phyloP scores from a whole-genome alignment of 305 asterid genomes.

The Petunia hybrid region DNA sequence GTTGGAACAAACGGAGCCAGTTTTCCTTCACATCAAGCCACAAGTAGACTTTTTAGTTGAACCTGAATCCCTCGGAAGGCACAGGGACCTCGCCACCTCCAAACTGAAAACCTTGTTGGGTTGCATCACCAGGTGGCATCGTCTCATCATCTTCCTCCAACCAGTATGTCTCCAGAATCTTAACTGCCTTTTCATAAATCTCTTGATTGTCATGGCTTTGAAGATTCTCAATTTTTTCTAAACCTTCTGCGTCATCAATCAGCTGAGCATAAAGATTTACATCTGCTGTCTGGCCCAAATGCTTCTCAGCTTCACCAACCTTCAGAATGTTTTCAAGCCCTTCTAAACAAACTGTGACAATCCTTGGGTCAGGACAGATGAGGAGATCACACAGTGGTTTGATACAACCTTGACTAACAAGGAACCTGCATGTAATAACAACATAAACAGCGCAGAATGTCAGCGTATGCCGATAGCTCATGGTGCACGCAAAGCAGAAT shows the following conservation, averaged over 20 bases:
- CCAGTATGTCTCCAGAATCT: constrained; percentile 84
- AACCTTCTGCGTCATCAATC: constrained; percentile 88
- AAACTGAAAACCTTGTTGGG: constrained; percentile 67
- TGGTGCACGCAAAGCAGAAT: background rate
- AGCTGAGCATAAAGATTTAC: constrained; percentile 69
- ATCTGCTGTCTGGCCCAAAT: constrained; percentile 62
- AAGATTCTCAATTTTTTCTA: constrained; percentile 82
- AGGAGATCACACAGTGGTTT: constrained; percentile 87
- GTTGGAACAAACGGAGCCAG: background rate
- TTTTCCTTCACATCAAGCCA: background rate
- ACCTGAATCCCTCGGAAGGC: constrained; percentile 76
- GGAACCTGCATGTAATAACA: constrained; percentile 53
- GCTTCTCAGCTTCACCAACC: constrained; percentile 87
- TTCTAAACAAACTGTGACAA: constrained; percentile 78
- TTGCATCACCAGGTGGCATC: constrained; percentile 60
- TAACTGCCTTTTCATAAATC: constrained; percentile 87
- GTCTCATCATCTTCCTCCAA: constrained; percentile 78
- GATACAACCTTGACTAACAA: constrained; percentile 72
- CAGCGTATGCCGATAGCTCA: background rate
- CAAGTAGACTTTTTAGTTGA: constrained; percentile 46
- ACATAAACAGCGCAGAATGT: background rate
- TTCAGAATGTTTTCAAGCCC: constrained; percentile 88
- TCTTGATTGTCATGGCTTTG: constrained; percentile 89
- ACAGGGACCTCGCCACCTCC: constrained; percentile 63
- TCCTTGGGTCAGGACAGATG: constrained; percentile 88